Base-by-base conservation (phyloP, 495 filamentous ascomycete genomes). In the Tuber brumale region DNA sequence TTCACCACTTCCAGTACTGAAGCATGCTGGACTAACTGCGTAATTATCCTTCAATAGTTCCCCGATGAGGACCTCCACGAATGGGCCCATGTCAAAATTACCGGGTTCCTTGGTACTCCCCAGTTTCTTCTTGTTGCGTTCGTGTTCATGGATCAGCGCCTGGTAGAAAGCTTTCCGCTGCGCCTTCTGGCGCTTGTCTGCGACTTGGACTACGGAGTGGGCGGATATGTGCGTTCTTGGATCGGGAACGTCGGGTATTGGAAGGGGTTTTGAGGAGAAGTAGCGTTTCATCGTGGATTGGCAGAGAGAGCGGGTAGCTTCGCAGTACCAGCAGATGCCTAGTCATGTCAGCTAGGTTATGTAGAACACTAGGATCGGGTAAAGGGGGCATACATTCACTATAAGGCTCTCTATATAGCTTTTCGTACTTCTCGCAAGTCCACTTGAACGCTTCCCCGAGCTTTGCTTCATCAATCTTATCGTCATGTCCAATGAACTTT, bases 271-370 rank as follows among this genome's bases (percentile, higher is more conserved):
- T 35, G 57, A 66, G 27, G 57, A 66, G 57, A 66, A 66, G 57
- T 35, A 66, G 14, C 57, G 57, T 14, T 66, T 66, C 14, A 66
- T 66, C 12, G 57, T 66, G 27, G 57, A 66, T 66, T 66, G 57
- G 57, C 57, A 66, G 57, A 14, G 57, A 3, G 57, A 66, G 27
- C 57, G 57, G 27, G 57, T 66, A 7, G 57, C 57, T 35, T 66
- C 57, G 27, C 57, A 66, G 57, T 66, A 66, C 57, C 57, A 66
- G 57, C 57, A 66, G 31, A 27, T 66, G 57, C 57, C 57, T 66
- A 0, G 57, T 18, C 57, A 35, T 19, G 4, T 66, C 18, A 66
- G 57, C 57, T 7, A 66, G 5, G 27, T 66, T 66, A 35, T 18
- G 12, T 31, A 66, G 12, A 61, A 61, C 51, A 27, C 23, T 31